Base-by-base conservation (phyloP, 2,329 filamentous ascomycete species). In the Aspergillus glaucus region DNA sequence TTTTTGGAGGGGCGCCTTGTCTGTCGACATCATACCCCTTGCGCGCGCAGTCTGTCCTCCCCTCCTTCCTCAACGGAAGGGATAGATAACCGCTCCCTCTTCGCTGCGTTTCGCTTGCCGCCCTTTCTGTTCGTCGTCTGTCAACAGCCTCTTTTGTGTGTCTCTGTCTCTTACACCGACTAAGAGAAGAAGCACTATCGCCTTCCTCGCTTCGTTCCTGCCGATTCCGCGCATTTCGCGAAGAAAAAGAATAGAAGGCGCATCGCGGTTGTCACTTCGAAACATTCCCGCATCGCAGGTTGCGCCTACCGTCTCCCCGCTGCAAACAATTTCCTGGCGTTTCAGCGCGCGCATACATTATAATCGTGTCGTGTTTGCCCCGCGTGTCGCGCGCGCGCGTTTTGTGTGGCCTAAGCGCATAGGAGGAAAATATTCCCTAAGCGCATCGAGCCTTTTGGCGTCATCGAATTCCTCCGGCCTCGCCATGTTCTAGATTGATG, bases 261-360 rank as follows among this genome's bases (percentile, higher is more conserved):
- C 26, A 12, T 44, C 19, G 41, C 51, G 53, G 57, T 59, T 54
- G 48, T 48, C 53, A 52, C 41, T 49, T 51, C 63, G 62, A 64
- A 65, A 65, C 62, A 65, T 63, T 63, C 62, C 56, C 17, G 37
- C 37, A 19, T 40, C 17, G 37, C 37, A 40, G 37, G 17, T 19
- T 15, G 37, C 15, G 17, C 37, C 17, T 22, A 19, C 37, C 19
- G 15, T 40, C 5, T 40, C n/a, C n/a, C 14, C n/a, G n/a, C 41
- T n/a, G 14, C 22, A 43, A 43, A 43, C 41, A 43, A 15, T 15
- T 30, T n/a, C 17, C 19, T 43, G 19, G 40, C 14, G 40, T 42
- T 42, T 42, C 40, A 42, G 7, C n/a, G 14, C 22, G 41, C 41
- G n/a, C 22, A 40, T 40, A 19, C 3, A 19, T 37, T 17, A 7